Conservation (phyloP, 257 asterid genomes). For the Nicotiana paniculata region DNA sequence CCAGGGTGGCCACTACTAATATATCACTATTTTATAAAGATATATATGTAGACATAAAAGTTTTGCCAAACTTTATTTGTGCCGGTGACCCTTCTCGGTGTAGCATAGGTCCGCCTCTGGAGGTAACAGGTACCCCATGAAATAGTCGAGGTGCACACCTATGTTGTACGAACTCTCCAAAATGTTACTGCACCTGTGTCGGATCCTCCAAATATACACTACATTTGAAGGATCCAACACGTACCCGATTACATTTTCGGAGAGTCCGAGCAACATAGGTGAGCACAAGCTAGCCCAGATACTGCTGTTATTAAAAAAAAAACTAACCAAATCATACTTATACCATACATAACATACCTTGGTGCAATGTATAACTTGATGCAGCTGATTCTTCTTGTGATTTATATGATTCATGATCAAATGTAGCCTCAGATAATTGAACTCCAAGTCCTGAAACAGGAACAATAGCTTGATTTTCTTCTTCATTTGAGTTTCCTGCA, state of each 20-base stretch:
- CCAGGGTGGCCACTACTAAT: too few species aligned
- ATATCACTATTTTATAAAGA: too few species aligned
- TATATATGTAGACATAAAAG: too few species aligned
- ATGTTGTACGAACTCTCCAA: too few species aligned
- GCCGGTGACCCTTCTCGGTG: too few species aligned
- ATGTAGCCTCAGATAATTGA: neutral
- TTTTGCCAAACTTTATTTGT: too few species aligned
- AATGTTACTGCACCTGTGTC: too few species aligned
- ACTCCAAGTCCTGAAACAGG: conserved; percentile 9
- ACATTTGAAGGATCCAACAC: too few species aligned
- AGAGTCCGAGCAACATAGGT: neutral
- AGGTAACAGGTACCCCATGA: neutral
- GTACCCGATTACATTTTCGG: neutral
- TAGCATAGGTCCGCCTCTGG: too few species aligned
- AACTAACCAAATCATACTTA: neutral
- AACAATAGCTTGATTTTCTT: conserved; percentile 5
- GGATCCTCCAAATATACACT: too few species aligned
- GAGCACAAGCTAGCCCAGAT: neutral
- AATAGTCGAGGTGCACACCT: neutral
- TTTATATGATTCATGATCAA: neutral
- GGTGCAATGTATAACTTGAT: neutral
- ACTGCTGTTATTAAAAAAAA: too few species aligned
- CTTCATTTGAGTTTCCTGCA: neutral
- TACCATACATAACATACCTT: neutral
- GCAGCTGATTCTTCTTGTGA: neutral